Evolutionary conservation across 1,284 basidiomycete genomes (phyloP), one percentile per base, ranked within the genome.

Genomic region (Ceratobasidium sp.): DNA sequence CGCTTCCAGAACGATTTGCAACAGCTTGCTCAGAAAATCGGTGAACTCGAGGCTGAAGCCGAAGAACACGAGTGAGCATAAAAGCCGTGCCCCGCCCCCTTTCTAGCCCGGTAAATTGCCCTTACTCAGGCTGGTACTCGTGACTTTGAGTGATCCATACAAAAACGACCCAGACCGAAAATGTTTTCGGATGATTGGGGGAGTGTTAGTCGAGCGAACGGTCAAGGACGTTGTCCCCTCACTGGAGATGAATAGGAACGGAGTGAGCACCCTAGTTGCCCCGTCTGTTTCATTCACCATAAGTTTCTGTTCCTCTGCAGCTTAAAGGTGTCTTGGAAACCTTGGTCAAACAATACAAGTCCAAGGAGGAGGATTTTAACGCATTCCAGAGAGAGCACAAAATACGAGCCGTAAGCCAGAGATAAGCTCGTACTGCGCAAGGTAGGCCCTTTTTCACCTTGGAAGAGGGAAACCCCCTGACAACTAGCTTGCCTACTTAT

Each of bases 151-250:
- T 73, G 90, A 95, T 76, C 88, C 89, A 8, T 83, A 92, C 51
- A 84, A 83, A 38, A 86, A 86, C 73, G 93, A 96, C 74, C 95
- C 96, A 28, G 86, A 89, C 78, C 89, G 97, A 74, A 95, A 94
- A 82, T 99, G 97, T 82, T 99, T 98, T 82, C 89, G 97, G 61
- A 85, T 99, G 76, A 92, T 99, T 74, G 97, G 97, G 12, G 97
- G 96, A 36, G 91, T 98, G 1, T 86, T 99, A 9, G 96, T 98
- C 30, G 95, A 99, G 81, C 87, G 96, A 59, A 98, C 95, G 0
- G 97, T 99, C 56, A 90, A 92, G 79, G 97, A 99, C 77, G 95
- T 99, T 40, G 89, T 95, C 40, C 96, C 96, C 49, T 89, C 92
- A 25, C 82, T 98, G 51, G 87, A 93, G 80, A 93, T 89, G 16